Percentiles rank a stretch among this genome's conserved stretches.
Evolutionary conservation across 257 asterid species (phyloP).

Genomic region (Solanum ossicruentum): DNA sequence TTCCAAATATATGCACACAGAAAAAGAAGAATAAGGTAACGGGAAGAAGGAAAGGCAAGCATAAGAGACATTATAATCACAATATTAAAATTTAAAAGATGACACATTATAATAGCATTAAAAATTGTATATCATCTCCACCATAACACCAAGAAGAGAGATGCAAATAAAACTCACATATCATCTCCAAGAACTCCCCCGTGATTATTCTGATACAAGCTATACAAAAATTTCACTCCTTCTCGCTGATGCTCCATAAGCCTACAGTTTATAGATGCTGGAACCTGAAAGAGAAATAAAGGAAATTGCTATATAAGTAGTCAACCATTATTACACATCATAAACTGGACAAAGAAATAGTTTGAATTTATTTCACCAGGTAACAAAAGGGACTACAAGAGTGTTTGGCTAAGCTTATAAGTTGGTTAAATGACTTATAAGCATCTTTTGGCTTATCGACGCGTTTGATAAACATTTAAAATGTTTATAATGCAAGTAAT

Average conservation of each 20-base stretch:
- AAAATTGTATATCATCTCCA: background rate
- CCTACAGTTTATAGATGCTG: conserved; percentile 82
- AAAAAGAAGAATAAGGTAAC: background rate
- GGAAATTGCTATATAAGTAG: background rate
- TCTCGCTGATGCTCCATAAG: conserved; percentile 84
- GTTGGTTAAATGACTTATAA: background rate
- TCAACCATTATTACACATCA: background rate
- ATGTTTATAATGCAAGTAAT: background rate
- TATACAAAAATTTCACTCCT: conserved; percentile 74
- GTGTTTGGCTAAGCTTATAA: background rate
- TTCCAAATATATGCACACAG: background rate
- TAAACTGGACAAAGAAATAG: background rate
- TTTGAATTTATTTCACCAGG: background rate
- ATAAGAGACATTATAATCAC: background rate
- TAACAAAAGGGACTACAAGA: background rate
- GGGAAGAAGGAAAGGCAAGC: background rate
- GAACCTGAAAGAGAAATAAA: conserved; percentile 39
- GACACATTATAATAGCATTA: background rate
- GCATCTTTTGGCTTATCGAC: background rate
- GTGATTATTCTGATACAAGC: conserved; percentile 73
- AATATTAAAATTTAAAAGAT: background rate
- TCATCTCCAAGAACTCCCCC: conserved; percentile 98
- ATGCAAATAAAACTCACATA: conserved; percentile 43
- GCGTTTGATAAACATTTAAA: background rate
- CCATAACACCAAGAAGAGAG: background rate